Evolutionary conservation across 2,329 filamentous ascomycete genomes (phyloP).

Genomic region (Trichophyton mentagrophytes): DNA sequence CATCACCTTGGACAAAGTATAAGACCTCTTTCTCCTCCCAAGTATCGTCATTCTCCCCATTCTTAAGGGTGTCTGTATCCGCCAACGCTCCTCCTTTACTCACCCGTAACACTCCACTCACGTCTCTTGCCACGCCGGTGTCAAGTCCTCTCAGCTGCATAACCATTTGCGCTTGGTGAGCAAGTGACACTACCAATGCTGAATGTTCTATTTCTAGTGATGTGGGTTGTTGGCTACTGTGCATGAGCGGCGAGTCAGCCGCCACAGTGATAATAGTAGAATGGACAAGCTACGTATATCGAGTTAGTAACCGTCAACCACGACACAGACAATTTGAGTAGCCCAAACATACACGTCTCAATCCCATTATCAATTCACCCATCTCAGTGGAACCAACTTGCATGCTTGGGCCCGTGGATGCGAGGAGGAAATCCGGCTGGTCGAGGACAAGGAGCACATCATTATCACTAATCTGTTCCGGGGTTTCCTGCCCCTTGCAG

Average conservation of each 20-base stretch:
- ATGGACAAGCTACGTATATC: conserved; percentile 43
- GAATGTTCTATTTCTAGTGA: conserved; percentile 58
- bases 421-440: conserved; percentile 52
- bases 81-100: conserved; percentile 44
- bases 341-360: conserved; percentile 48
- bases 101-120: conserved; percentile 74
- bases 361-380: conserved; percentile 43
- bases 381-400: conserved; percentile 35
- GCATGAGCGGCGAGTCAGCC: conserved; percentile 62
- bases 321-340: neutral
- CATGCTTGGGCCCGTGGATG: conserved; percentile 40
- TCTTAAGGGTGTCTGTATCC: conserved; percentile 18
- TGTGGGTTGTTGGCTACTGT: conserved; percentile 41
- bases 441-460: conserved; percentile 51
- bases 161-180: conserved; percentile 62
- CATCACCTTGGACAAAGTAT: conserved; percentile 70
- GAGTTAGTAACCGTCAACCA: neutral
- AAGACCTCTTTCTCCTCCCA: conserved; percentile 56
- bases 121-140: conserved; percentile 77
- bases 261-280: conserved; percentile 54
- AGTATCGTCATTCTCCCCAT: conserved; percentile 14
- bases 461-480: conserved; percentile 16
- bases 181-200: conserved; percentile 55
- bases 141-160: conserved; percentile 65
- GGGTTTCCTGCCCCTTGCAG: neutral